Evolutionary conservation across 306 rosid genomes (phyloP).

Genomic region (Fragaria vesca): DNA sequence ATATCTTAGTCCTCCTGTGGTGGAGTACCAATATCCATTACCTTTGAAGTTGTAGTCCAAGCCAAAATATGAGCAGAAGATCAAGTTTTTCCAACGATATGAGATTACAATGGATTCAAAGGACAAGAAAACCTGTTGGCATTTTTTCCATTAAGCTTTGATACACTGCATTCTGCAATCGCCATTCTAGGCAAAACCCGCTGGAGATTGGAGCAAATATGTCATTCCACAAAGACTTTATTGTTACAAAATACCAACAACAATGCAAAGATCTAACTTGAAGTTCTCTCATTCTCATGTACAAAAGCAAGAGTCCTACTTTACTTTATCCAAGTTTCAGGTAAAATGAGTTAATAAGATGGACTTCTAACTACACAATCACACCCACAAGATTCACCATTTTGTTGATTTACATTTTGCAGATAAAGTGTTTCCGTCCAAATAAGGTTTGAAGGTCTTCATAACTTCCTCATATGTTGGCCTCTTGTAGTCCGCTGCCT

Average conservation of each 20-base stretch:
- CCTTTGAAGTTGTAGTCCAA: neutral
- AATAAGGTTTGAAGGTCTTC: constrained; percentile 70
- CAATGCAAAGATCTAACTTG: constrained; percentile 44
- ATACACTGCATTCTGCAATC: constrained; percentile 13
- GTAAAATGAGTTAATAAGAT: constrained; percentile 36
- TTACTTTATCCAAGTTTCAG: constrained; percentile 35
- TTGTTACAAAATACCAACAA: constrained; percentile 29
- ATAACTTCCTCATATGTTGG: constrained; percentile 91
- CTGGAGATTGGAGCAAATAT: constrained; percentile 13
- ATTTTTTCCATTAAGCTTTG: constrained; percentile 9
- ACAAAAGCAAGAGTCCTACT: constrained; percentile 45
- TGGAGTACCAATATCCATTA: no score
- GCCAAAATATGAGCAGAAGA: neutral
- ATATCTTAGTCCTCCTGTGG: no score
- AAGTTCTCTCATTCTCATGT: constrained; percentile 49
- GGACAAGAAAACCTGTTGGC: neutral
- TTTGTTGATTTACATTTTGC: constrained; percentile 86
- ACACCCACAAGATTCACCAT: constrained; percentile 61
- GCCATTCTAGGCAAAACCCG: constrained; percentile 17
- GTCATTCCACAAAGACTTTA: constrained; percentile 38
- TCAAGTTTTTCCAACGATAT: neutral
- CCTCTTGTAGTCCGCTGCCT: constrained; percentile 99
- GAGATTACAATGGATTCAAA: neutral
- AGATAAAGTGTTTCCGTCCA: constrained; percentile 51
- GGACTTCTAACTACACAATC: constrained; percentile 34